Evolutionary conservation across 2,329 filamentous ascomycete genomes (phyloP).

Genomic region (Ascochyta fabae): DNA sequence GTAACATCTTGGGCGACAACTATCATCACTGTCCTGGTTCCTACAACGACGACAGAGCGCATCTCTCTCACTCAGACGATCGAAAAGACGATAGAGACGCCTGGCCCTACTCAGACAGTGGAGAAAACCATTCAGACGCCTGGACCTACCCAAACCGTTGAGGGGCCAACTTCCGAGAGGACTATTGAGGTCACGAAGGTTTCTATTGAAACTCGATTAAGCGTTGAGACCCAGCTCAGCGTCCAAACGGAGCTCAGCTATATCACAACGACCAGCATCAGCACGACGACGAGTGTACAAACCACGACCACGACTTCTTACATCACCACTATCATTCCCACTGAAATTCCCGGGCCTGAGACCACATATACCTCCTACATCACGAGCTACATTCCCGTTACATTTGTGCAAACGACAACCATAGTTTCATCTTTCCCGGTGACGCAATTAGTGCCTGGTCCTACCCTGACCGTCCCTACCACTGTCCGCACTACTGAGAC

Average conservation of each 20-base stretch:
- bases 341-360: background rate
- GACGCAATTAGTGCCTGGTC: background rate
- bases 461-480: background rate
- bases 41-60: conserved; percentile 3
- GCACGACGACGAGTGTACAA: background rate
- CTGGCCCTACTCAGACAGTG: conserved; percentile 5
- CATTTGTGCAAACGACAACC: background rate
- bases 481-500: background rate
- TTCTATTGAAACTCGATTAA: conserved; percentile 9
- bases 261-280: background rate
- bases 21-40: background rate
- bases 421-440: background rate
- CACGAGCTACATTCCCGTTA: background rate
- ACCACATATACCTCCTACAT: background rate
- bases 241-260: conserved; percentile 1
- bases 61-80: conserved; percentile 3
- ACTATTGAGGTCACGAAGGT: conserved; percentile 4
- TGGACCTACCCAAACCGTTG: conserved; percentile 9
- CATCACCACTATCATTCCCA: background rate
- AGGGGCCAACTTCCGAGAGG: background rate
- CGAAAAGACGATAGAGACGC: conserved; percentile 9
- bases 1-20: background rate
- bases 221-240: background rate
- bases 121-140: conserved; percentile 5
- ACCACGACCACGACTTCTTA: background rate